These are phyloP conservation scores for Backusella luteola DNA, from an alignment of 192 early-diverging fungal genomes.

Conservation along the genomic window DNA sequence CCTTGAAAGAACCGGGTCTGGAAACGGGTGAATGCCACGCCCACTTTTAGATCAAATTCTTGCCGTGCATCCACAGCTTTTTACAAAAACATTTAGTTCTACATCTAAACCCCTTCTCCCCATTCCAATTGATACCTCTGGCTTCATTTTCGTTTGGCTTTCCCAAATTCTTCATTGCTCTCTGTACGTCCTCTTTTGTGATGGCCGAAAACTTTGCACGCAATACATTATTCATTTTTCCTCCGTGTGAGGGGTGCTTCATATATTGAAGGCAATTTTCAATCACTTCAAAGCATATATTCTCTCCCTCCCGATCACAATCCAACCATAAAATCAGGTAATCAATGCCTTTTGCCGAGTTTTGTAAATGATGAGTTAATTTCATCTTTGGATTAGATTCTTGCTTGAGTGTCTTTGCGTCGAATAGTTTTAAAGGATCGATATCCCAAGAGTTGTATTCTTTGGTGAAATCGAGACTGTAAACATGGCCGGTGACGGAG, in stretches of 20 bases:
- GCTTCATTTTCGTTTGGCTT: constrained; percentile 52
- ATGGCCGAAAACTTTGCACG: constrained; percentile 42
- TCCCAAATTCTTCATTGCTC: constrained; percentile 48
- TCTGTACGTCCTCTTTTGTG: constrained; percentile 38
- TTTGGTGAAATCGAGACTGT: constrained; percentile 41
- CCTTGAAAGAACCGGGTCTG: constrained; percentile 56
- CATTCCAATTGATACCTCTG: constrained; percentile 20
- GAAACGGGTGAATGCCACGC: constrained; percentile 41
- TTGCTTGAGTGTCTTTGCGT: constrained; percentile 37
- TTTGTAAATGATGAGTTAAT: constrained; percentile 40
- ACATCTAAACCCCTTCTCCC: neutral
- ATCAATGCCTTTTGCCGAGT: constrained; percentile 46
- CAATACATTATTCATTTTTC: constrained; percentile 31
- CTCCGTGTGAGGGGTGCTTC: constrained; percentile 24
- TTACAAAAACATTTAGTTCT: neutral
- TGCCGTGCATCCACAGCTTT: constrained; percentile 52
- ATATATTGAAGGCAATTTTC: constrained; percentile 34
- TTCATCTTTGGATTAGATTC: constrained; percentile 52
- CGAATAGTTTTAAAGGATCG: constrained; percentile 44
- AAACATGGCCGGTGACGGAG: constrained; percentile 43
- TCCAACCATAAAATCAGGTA: constrained; percentile 51
- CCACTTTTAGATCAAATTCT: constrained; percentile 53
- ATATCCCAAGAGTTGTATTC: constrained; percentile 48
- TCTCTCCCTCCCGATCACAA: constrained; percentile 56
- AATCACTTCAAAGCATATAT: constrained; percentile 54